Base-by-base conservation (phyloP, 306 rosid genomes). In the Trifolium pratense region DNA sequence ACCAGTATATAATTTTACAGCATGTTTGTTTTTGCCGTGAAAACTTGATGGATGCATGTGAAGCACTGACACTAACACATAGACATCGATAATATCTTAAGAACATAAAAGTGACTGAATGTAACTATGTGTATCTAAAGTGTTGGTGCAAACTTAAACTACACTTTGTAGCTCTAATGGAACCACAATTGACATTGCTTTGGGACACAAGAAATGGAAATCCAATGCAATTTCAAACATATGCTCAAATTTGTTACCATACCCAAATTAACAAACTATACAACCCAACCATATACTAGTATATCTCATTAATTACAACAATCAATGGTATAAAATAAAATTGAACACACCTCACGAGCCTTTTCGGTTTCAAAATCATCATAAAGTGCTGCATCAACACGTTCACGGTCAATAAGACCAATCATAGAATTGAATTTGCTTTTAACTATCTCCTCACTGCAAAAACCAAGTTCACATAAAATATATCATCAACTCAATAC, bases 381-480 rank as follows among this genome's bases (percentile, higher is more conserved):
- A 20, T 93, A 91, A 16, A 93, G 74, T 31, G 52, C 88, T 2
- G 79, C 91, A 75, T 93, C 98, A 75, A 93, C 85, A 40, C 98
- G 96, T 16, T 93, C 92, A 0, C 97, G 94, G 52, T 93, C 92
- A 83, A 93, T 81, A 74, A 93, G 94, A 75, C 97, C 98, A 77
- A 93, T 93, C 98, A 91, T 88, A 74, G 97, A 88, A 80, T 93
- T 93, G 59, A 91, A 93, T 81, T 89, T 89, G 85, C 87, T 89
- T 85, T 80, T 93, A 73, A 85, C 79, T 73, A 93, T 93, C 87
- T 93, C 97, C 85, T 93, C 98, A 34, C 98, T 93, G 80, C 79
- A 84, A 59, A 42, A 73, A 25, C 60, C 75, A 69, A 68, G 8
- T 43, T 60, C 25, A 8, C 49, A 45, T 26, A 9, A 77, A 78